Percentiles rank a stretch among this genome's conserved stretches.
Evolutionary conservation across 257 asterid species (phyloP).

Genomic region (Jacaranda copaia): DNA sequence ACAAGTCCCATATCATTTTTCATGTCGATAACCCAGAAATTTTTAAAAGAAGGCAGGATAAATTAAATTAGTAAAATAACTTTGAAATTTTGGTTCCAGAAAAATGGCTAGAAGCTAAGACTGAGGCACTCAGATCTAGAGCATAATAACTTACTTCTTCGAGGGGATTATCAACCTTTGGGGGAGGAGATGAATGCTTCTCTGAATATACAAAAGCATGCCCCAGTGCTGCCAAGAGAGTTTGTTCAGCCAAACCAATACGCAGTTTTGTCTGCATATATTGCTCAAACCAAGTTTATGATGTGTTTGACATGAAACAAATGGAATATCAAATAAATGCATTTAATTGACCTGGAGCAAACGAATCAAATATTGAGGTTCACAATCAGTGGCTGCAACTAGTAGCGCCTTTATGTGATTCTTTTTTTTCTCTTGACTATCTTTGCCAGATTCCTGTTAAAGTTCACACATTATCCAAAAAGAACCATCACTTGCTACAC

Average conservation of each 20-base stretch:
- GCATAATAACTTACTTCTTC: conserved; percentile 64
- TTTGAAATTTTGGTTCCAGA: neutral
- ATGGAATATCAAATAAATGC: conserved; percentile 23
- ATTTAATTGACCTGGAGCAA: conserved; percentile 77
- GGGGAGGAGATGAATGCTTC: conserved; percentile 66
- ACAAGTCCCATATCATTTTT: conserved; percentile 9
- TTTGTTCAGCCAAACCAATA: conserved; percentile 92
- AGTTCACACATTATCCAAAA: conserved; percentile 29
- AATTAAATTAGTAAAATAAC: conserved; percentile 1
- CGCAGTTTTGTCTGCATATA: conserved; percentile 83
- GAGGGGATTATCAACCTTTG: conserved; percentile 63
- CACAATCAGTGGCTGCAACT: conserved; percentile 97
- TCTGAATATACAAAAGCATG: conserved; percentile 81
- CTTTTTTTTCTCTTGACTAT: conserved; percentile 93
- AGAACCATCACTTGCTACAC: conserved; percentile 19
- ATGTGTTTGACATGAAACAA: conserved; percentile 29
- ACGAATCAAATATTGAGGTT: conserved; percentile 94
- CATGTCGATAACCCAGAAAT: neutral
- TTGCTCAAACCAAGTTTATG: conserved; percentile 47
- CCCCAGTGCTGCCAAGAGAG: conserved; percentile 86
- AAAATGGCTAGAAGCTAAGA: conserved; percentile 6
- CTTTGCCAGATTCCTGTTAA: conserved; percentile 91
- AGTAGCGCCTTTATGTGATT: conserved; percentile 80
- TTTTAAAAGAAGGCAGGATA: neutral
- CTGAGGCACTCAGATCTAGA: conserved; percentile 7